Conservation (phyloP, 768 basidiomycete species). For the Leccinum broughii region DNA sequence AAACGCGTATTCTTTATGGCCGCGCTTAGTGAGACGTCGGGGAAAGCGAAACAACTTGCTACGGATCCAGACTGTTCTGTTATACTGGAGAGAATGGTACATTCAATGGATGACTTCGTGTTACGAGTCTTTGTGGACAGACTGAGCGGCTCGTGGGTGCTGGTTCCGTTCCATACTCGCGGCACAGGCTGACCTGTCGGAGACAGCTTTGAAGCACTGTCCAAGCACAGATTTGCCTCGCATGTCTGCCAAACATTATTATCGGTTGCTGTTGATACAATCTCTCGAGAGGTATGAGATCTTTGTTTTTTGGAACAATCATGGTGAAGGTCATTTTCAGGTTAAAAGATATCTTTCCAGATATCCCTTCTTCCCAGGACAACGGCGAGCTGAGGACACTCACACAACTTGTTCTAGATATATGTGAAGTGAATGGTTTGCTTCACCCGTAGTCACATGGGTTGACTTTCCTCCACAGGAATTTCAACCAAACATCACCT, state of each 20-base stretch:
- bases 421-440: conserved; percentile 54
- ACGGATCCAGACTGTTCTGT: conserved; percentile 94
- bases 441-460: conserved; percentile 20
- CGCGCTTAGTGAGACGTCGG: conserved; percentile 80
- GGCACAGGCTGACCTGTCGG: conserved; percentile 4
- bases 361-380: conserved; percentile 43
- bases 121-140: conserved; percentile 87
- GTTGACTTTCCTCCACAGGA: conserved; percentile 48
- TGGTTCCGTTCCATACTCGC: conserved; percentile 4
- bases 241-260: conserved; percentile 95
- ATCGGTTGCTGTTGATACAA: conserved; percentile 59
- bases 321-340: conserved; percentile 35
- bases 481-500: conserved; percentile 59
- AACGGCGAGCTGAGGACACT: conserved; percentile 68
- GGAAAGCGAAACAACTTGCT: conserved; percentile 85
- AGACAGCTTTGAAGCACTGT: conserved; percentile 59
- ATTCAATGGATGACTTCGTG: conserved; percentile 97
- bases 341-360: conserved; percentile 52
- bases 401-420: conserved; percentile 61
- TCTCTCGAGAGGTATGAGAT: conserved; percentile 63
- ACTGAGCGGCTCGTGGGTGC: conserved; percentile 82
- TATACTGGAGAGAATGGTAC: conserved; percentile 83
- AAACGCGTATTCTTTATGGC: conserved; percentile 77
- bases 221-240: conserved; percentile 86
- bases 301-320: neutral